Base-by-base conservation (phyloP, 768 basidiomycete genomes). In the Pulveroboletus sp. region DNA sequence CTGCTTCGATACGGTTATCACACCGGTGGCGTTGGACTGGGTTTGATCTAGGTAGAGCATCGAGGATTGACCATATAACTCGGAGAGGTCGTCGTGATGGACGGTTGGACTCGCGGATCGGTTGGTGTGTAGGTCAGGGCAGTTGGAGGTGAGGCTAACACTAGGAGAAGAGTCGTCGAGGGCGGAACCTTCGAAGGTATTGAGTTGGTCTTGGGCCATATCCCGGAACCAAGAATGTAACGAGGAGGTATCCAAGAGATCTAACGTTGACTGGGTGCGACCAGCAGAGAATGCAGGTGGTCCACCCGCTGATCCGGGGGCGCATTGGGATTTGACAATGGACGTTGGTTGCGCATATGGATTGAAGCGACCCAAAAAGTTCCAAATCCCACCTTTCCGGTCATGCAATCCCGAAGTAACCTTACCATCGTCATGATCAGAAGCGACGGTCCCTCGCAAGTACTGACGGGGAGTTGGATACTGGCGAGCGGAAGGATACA, bases 61-160 rank as follows among this genome's bases (percentile, higher is more conserved):
- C 45, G 63, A 55, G 14, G 57, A 43, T 36, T 42, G 54, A 17
- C 60, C 51, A 20, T 60, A 22, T 36, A 68, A 66, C 4, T 44
- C 63, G 38, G 73, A 71, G n/a, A 85, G 71, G 26, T 83, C 78
- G 4, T 71, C 67, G 59, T 81, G 77, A 7, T 73, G 66, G 2
- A 74, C 72, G 22, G 78, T 71, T 20, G 86, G 86, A 45, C 79
- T 81, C 6, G 82, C 83, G 32, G 80, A 80, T 16, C 85, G 85
- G 38, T 77, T 80, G 0, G 85, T 85, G 61, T 84, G 88, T 4
- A 82, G 87, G 43, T 75, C 81, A 2, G 78, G 67, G 3, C 83
- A 72, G 34, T 56, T 60, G 26, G 73, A 74, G 13, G 62, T 50
- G 66, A 50, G 64, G 62, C 47, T 63, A 56, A 63, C 59, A 41